Evolutionary conservation across 345 rosid species (phyloP).

Genomic region (Pistacia atlantica): DNA sequence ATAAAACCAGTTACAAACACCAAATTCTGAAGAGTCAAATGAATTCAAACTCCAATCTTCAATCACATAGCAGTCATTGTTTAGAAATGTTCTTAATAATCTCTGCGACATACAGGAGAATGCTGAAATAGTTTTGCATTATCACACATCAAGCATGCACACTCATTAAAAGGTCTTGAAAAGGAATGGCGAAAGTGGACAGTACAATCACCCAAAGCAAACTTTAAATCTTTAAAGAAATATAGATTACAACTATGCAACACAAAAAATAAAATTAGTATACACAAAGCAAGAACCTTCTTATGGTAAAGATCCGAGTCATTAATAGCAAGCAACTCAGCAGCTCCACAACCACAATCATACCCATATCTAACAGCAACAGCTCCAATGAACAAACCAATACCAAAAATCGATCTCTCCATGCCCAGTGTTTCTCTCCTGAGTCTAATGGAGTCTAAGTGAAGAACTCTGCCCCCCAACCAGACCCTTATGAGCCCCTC

Average conservation of each 20-base stretch:
- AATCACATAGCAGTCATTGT: neutral
- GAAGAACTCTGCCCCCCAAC: constrained; percentile 78
- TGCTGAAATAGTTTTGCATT: neutral
- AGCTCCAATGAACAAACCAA: constrained; percentile 88
- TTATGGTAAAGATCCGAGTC: constrained; percentile 88
- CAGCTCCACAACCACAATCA: constrained; percentile 70
- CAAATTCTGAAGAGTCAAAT: neutral
- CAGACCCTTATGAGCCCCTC: constrained; percentile 76
- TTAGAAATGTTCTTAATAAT: neutral
- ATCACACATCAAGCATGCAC: neutral
- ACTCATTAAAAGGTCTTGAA: neutral
- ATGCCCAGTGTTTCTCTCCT: constrained; percentile 68
- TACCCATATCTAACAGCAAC: constrained; percentile 82
- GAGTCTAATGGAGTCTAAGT: constrained; percentile 74
- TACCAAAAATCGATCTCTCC: constrained; percentile 84
- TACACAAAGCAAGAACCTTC: constrained; percentile 48
- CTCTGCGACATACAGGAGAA: neutral
- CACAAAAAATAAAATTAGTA: neutral
- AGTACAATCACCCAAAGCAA: neutral
- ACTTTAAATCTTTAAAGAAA: no score
- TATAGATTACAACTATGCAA: neutral
- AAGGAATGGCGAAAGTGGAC: neutral
- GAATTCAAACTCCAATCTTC: neutral
- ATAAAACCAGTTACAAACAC: neutral
- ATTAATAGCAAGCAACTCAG: constrained; percentile 90